Evolutionary conservation across 2,329 filamentous ascomycete species (phyloP).

Genomic region (Diaporthe ilicicola): DNA sequence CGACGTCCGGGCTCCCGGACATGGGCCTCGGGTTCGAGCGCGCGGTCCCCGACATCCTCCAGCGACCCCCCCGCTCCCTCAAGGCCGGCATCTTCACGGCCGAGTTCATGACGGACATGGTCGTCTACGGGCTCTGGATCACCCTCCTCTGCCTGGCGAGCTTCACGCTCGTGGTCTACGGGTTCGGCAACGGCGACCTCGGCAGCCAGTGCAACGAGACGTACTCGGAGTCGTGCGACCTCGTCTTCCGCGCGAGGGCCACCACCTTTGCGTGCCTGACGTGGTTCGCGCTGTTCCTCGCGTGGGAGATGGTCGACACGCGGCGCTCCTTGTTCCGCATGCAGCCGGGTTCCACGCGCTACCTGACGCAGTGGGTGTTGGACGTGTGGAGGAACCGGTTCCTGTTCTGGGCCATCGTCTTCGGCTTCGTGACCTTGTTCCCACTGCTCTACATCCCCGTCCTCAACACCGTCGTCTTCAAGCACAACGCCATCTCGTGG

Average conservation of each 20-base stretch:
- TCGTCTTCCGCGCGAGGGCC: constrained; percentile 70
- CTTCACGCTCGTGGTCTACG: constrained; percentile 68
- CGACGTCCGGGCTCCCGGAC: constrained; percentile 74
- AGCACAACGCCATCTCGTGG: constrained; percentile 71
- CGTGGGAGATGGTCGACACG: constrained; percentile 74
- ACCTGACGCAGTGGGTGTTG: constrained; percentile 57
- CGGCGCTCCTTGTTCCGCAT: constrained; percentile 69
- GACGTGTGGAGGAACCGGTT: constrained; percentile 66
- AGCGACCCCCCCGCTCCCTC: constrained; percentile 69
- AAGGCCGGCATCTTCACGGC: constrained; percentile 68
- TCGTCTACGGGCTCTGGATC: constrained; percentile 72
- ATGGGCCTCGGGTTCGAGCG: constrained; percentile 77
- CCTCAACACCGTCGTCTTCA: constrained; percentile 71
- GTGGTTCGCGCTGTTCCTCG: constrained; percentile 74
- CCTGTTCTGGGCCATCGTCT: constrained; percentile 56
- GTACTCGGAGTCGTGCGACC: constrained; percentile 60
- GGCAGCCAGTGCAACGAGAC: constrained; percentile 59
- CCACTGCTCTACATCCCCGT: constrained; percentile 74
- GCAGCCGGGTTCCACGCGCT: constrained; percentile 49
- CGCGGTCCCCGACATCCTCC: constrained; percentile 72
- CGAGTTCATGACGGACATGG: constrained; percentile 70
- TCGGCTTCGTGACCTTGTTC: constrained; percentile 65
- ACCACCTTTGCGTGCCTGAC: constrained; percentile 74
- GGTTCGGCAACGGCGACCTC: constrained; percentile 61
- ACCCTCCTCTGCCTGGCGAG: constrained; percentile 64